phyloP scores from a whole-genome alignment of 352 stramenopile genomes.

The Phytopythium mirpurense region DNA sequence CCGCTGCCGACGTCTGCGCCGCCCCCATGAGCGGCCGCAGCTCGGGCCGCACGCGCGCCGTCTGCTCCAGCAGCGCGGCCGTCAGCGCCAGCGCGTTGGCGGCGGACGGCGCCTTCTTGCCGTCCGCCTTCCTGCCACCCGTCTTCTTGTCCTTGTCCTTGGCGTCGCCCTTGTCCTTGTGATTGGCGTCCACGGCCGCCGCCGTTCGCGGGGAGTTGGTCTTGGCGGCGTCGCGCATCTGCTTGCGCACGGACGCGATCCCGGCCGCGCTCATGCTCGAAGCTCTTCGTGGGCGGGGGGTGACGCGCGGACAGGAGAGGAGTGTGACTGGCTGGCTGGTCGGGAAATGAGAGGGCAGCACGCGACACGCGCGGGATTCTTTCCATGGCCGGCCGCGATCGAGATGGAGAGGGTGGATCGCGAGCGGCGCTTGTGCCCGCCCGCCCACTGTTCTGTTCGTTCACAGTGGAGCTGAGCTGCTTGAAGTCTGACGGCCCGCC shows the following conservation, averaged over 20 bases:
- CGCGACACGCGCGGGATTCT: no score
- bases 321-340: not conserved
- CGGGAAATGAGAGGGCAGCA: no score
- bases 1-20: not conserved
- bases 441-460: no score
- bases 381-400: no score
- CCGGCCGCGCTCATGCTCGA: not conserved
- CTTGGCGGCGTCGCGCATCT: conserved; percentile 24
- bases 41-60: conserved; percentile 41
- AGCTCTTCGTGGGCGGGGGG: not conserved
- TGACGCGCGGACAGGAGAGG: not conserved
- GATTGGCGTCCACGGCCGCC: not conserved
- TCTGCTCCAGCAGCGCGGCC: conserved; percentile 33
- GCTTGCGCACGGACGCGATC: conserved; percentile 11
- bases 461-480: no score
- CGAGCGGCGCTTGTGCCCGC: not conserved
- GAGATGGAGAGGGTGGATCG: not conserved
- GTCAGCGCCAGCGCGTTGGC: not conserved
- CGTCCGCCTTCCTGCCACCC: no score
- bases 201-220: conserved; percentile 9
- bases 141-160: conserved; percentile 10
- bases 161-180: not conserved
- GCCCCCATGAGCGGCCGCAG: conserved; percentile 44
- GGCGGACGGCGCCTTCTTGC: conserved; percentile 5
- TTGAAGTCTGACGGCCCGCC: not conserved